These are phyloP conservation scores for Sphagnum magellanicum DNA, from an alignment of 228 moss, liverwort and hornwort species.

Conservation along the genomic window DNA sequence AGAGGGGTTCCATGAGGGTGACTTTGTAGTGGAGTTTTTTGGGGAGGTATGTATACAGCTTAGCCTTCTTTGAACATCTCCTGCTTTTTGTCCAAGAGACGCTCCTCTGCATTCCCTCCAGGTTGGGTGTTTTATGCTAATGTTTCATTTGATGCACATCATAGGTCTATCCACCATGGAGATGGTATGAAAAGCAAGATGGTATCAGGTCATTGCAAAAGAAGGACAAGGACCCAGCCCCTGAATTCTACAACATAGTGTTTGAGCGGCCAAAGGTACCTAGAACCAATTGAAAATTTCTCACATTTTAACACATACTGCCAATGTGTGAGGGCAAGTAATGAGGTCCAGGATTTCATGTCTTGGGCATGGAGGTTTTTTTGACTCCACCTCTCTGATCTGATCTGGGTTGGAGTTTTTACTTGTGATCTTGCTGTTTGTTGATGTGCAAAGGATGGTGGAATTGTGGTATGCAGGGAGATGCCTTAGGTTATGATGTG, in stretches of 20 bases:
- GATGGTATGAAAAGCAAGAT: conserved; percentile 99
- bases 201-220: conserved; percentile 92
- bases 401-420: too few species aligned
- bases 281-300: background rate
- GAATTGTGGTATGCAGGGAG: conserved; percentile 50
- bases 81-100: background rate
- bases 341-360: too few species aligned
- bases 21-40: conserved; percentile 98
- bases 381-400: too few species aligned
- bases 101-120: background rate
- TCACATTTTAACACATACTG: too few species aligned
- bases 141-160: background rate
- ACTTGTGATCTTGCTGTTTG: background rate
- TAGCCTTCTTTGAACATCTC: background rate
- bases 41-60: conserved; percentile 54
- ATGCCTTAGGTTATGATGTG: conserved; percentile 91
- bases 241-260: conserved; percentile 97
- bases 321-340: background rate
- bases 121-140: background rate
- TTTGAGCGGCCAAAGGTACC: conserved; percentile 95
- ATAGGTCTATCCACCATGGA: conserved; percentile 98
- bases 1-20: conserved; percentile 83
- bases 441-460: background rate
- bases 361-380: too few species aligned
- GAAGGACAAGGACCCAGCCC: conserved; percentile 96